These are phyloP conservation scores for Trypanosoma avium DNA, from an alignment of 208 protist genomes.

Conservation along the genomic window DNA sequence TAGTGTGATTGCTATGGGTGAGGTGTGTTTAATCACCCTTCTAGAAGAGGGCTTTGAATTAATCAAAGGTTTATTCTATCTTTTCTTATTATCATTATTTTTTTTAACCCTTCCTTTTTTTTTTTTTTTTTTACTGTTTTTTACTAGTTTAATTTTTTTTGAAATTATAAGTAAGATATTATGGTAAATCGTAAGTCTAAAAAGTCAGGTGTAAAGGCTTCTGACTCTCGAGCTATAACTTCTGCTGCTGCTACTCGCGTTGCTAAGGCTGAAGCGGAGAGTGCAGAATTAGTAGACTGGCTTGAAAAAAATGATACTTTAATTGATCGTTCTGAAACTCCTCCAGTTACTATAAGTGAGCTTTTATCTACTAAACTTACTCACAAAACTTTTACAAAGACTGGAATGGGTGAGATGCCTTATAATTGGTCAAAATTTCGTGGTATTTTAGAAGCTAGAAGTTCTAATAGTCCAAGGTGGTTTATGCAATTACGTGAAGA, in stretches of 20 bases:
- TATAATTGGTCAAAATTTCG: constrained; percentile 80
- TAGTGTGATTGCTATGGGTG: too few relatives aligned
- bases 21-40: too few relatives aligned
- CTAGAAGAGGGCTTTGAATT: too few relatives aligned
- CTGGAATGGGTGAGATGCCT: constrained; percentile 26
- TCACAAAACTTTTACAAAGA: constrained; percentile 52
- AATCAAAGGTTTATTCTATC: too few relatives aligned
- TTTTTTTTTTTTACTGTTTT: constrained; percentile 4
- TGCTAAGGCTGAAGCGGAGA: constrained; percentile 33
- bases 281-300: constrained; percentile 38
- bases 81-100: too few relatives aligned
- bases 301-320: constrained; percentile 65
- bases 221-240: neutral
- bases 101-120: constrained; percentile 4
- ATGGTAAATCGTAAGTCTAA: constrained; percentile 27
- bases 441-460: constrained; percentile 50
- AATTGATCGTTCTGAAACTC: constrained; percentile 39
- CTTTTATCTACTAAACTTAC: constrained; percentile 51
- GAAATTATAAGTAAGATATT: too few relatives aligned
- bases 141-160: too few relatives aligned
- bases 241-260: constrained; percentile 27
- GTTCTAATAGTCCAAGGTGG: constrained; percentile 69
- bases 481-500: constrained; percentile 88
- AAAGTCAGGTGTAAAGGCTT: constrained; percentile 12
- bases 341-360: constrained; percentile 50